Evolutionary conservation across 1,284 basidiomycete species (phyloP), one percentile per base, ranked within the genome.

Genomic region (Malassezia globosa): DNA sequence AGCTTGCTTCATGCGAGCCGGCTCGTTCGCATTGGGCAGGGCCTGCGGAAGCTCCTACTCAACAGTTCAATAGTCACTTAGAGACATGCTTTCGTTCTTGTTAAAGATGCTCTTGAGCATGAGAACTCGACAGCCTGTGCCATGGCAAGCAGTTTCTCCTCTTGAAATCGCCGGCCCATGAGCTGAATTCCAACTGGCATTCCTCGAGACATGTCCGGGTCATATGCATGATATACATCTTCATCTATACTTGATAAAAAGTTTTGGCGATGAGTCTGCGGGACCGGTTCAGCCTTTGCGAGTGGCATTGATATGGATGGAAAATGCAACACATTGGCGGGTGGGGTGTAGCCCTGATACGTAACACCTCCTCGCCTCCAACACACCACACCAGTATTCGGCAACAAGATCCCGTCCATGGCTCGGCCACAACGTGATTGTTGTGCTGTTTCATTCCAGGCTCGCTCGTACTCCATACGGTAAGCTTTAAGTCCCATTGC

Each of bases 1-100:
- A 70, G 81, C 85, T 33, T 86, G 84, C 66, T 86, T 85, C 65
- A 83, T 86, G 42, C 78, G 83, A 40, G 81, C 80, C 58, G 84
- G 82, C 22, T 76, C 77, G 0, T 75, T 75, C 23, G 74, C 83
- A 45, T 78, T 78, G 7, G 72, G 68, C 51, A 64, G 83, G 29
- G 16, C 26, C 19, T 46, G 44, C 14, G 27, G 59, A 6, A 60
- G 63, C 34, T 81, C 82, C 2, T 83, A 80, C 59, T 46, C 43
- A 6, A 37, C 43, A 16, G 43, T 46, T 3, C 43, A 46, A 24
- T 46, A 31, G 26, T 5, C 18, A 22, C 29, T 18, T 34, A n/a
- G n/a, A n/a, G n/a, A n/a, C n/a, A n/a, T n/a, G n/a, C n/a, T n/a
- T n/a, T n/a, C n/a, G n/a, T n/a, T n/a, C n/a, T n/a, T n/a, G n/a